Percentiles rank a stretch among this genome's conserved stretches.
Conservation (phyloP, 129 eudicot genomes). For the Silybum marianum region DNA sequence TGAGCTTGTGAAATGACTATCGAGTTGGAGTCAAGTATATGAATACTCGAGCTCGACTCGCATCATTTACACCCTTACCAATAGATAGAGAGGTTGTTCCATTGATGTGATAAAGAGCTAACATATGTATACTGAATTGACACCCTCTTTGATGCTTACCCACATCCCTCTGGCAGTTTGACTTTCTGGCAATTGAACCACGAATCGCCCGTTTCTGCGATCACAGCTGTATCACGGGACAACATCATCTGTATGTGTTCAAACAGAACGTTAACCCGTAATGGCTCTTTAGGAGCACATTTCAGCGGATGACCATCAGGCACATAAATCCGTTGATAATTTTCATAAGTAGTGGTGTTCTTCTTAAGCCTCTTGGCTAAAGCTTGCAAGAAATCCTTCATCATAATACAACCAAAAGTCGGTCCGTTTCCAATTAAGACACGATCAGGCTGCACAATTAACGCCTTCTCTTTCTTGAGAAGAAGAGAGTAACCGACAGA, state of each 20-base stretch:
- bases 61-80: no score
- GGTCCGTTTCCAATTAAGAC: constrained; percentile 63
- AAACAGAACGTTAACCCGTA: no score
- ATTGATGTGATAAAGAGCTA: background rate
- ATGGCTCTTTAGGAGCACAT: no score
- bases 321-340: no score
- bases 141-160: constrained; percentile 42
- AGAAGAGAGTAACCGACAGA: constrained; percentile 87
- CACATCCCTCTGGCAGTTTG: constrained; percentile 55
- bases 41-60: no score
- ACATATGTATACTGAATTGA: background rate
- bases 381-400: no score
- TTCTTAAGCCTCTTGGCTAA: no score
- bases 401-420: no score
- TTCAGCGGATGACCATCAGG: no score
- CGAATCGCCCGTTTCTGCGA: constrained; percentile 58
- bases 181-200: constrained; percentile 67
- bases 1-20: no score
- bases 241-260: constrained; percentile 72
- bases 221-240: constrained; percentile 53
- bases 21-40: no score
- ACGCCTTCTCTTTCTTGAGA: constrained; percentile 66
- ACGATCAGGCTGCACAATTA: constrained; percentile 71
- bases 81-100: background rate
- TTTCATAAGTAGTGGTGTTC: no score